Percentiles rank a stretch among this genome's conserved stretches.
Conservation (phyloP, 2,329 filamentous ascomycete species). For the Knufia fluminis region DNA sequence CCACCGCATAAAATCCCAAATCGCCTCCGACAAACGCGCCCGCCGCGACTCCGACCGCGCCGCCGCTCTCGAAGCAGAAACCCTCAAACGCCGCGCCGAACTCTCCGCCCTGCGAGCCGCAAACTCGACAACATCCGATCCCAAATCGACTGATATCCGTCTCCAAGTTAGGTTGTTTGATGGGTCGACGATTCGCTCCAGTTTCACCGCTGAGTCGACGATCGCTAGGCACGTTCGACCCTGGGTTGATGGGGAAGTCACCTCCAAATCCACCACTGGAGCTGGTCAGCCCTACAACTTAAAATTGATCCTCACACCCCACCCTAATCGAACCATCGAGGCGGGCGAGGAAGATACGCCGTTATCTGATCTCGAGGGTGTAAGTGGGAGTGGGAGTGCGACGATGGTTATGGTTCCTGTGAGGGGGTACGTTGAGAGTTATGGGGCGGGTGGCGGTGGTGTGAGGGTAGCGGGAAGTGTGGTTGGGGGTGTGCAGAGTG, state of each 20-base stretch:
- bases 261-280: conserved; percentile 35
- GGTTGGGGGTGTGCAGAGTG: conserved; percentile 34
- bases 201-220: conserved; percentile 56
- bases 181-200: conserved; percentile 65
- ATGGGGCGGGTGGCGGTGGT: conserved; percentile 32
- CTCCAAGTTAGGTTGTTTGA: conserved; percentile 78
- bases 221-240: conserved; percentile 58
- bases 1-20: conserved; percentile 61
- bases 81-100: conserved; percentile 35
- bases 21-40: conserved; percentile 66
- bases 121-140: conserved; percentile 17
- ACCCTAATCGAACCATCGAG: conserved; percentile 65
- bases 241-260: conserved; percentile 63
- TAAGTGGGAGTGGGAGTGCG: conserved; percentile 67
- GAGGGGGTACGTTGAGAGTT: conserved; percentile 51
- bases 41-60: conserved; percentile 40
- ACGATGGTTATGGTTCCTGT: conserved; percentile 75
- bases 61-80: conserved; percentile 32
- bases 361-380: conserved; percentile 55
- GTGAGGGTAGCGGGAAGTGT: conserved; percentile 36
- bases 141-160: conserved; percentile 37
- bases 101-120: conserved; percentile 11
- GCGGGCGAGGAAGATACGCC: conserved; percentile 62
- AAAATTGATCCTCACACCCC: conserved; percentile 70
- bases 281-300: conserved; percentile 60